Base-by-base conservation (phyloP, 2,329 filamentous ascomycete species). In the Drechslera avenae region DNA sequence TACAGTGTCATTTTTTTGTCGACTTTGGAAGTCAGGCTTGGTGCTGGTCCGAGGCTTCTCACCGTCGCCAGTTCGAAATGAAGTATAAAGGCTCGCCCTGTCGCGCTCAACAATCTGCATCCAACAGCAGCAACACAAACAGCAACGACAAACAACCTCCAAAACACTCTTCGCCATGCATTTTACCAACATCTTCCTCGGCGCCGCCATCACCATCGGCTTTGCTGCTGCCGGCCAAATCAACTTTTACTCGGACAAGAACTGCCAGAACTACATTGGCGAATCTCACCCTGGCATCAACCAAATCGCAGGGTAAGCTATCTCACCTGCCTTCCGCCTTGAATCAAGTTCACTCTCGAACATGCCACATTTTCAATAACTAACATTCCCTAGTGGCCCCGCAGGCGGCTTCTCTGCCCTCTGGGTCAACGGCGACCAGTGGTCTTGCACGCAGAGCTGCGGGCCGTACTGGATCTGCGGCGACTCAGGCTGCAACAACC, bases 191-290 rank as follows among this genome's bases (percentile, higher is more conserved):
- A 3, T 45, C 18, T 10, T 53, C 21, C 36, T 59, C 17, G 47
- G 39, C 19, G 44, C 41, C n/a, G 32, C 56, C 6, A 48, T 46
- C 7, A 32, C 28, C 41, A 23, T 56, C 1, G 14, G 51, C 35
- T 41, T 50, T 5, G 53, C 39, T 6, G 43, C 56, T 4, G 58
- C 58, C 7, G 58, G 56, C 28, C 56, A 61, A n/a, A 52, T 61
- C 4, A 61, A 61, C 39, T 61, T 61, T 23, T 61, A 61, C 43
- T 59, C 53, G 6, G 56, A 61, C 43, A 53, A 47, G 7, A 57
- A 57, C 32, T 59, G 58, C 43, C 32, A 57, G 13, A 57, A 59
- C 41, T 61, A 61, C 48, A 59, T 61, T 28, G 58, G 58, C 16
- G 41, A 48, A 37, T 12, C 30, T 1, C 49, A 55, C 31, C 58